Conservation (phyloP, 257 asterid genomes). For the Fraxinus cuspidata region DNA sequence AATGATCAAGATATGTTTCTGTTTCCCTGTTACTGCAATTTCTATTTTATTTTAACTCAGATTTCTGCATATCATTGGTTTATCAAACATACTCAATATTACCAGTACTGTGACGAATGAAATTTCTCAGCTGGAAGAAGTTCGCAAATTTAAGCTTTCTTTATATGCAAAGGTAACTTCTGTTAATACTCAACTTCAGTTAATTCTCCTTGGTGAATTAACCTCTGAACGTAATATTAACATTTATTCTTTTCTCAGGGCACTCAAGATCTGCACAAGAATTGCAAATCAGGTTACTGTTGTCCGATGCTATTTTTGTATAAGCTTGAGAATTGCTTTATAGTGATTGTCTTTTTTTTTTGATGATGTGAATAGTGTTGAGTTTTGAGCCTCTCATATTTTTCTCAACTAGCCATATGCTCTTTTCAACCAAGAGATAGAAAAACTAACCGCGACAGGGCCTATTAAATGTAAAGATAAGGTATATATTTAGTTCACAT, state of each 20-base stretch:
- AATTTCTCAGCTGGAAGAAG: slow-evolving; percentile 91
- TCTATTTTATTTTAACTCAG: slow-evolving; percentile 41
- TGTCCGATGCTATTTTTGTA: slow-evolving; percentile 3
- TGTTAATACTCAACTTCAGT: slow-evolving; percentile 23
- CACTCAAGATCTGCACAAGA: slow-evolving; percentile 36
- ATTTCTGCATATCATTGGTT: slow-evolving; percentile 69
- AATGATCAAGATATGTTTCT: slow-evolving; percentile 18
- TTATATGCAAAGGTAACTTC: slow-evolving; percentile 67
- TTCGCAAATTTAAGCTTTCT: slow-evolving; percentile 76
- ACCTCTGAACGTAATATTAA: slow-evolving; percentile 19
- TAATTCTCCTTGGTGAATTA: slow-evolving; percentile 13
- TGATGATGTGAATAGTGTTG: background rate
- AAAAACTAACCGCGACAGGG: background rate
- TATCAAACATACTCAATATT: slow-evolving; percentile 46
- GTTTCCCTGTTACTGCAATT: slow-evolving; percentile 20
- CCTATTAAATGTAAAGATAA: slow-evolving; percentile 7
- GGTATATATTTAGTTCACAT: background rate
- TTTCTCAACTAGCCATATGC: slow-evolving; percentile 7
- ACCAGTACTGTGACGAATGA: slow-evolving; percentile 59
- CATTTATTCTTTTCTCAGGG: slow-evolving; percentile 47
- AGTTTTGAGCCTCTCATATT: background rate
- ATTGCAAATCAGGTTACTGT: slow-evolving; percentile 52
- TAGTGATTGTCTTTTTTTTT: background rate
- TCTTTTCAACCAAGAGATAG: slow-evolving; percentile 23
- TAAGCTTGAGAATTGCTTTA: slow-evolving; percentile 1